phyloP scores from a whole-genome alignment of 805 yeast species.

The Wickerhamomyces hampshirensis region DNA sequence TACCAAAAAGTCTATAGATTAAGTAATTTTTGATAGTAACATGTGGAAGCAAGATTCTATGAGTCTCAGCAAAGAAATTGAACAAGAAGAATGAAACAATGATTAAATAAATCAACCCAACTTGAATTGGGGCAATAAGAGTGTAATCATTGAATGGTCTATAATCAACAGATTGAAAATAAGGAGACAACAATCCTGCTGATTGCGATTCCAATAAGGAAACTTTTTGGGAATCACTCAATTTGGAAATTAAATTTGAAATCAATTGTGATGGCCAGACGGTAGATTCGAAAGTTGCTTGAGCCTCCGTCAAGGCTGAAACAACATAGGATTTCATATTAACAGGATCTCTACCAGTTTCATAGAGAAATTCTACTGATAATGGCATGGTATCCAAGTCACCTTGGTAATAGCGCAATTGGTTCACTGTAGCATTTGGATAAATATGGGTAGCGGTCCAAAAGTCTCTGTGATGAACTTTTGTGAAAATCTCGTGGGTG shows the following conservation, averaged over 20 bases:
- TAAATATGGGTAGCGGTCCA: conserved; percentile 1
- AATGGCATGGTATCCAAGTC: conserved; percentile 30
- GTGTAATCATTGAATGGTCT: conserved; percentile 48
- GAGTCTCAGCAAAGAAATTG: conserved; percentile 50
- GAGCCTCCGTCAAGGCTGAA: conserved; percentile 38
- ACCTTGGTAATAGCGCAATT: conserved; percentile 6
- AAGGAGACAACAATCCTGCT: conserved; percentile 26
- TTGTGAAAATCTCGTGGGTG: conserved; percentile 23
- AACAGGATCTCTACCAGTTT: conserved; percentile 59
- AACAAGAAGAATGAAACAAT: conserved; percentile 71
- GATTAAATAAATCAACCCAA: conserved; percentile 69
- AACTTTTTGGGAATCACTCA: conserved; percentile 22
- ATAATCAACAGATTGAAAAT: conserved; percentile 36
- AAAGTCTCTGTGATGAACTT: conserved; percentile 3
- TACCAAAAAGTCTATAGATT: conserved; percentile 44
- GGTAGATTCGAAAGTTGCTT: conserved; percentile 22
- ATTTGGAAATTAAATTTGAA: conserved; percentile 22
- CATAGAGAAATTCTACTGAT: conserved; percentile 43
- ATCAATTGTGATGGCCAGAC: conserved; percentile 27
- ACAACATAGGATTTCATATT: conserved; percentile 41
- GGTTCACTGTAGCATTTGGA: conserved; percentile 9
- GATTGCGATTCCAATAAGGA: conserved; percentile 18
- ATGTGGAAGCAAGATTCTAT: conserved; percentile 42
- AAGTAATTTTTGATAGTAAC: conserved; percentile 42
- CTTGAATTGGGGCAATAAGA: conserved; percentile 62